phyloP scores from a whole-genome alignment of 257 asterid species.

The Gentiana dahurica region DNA sequence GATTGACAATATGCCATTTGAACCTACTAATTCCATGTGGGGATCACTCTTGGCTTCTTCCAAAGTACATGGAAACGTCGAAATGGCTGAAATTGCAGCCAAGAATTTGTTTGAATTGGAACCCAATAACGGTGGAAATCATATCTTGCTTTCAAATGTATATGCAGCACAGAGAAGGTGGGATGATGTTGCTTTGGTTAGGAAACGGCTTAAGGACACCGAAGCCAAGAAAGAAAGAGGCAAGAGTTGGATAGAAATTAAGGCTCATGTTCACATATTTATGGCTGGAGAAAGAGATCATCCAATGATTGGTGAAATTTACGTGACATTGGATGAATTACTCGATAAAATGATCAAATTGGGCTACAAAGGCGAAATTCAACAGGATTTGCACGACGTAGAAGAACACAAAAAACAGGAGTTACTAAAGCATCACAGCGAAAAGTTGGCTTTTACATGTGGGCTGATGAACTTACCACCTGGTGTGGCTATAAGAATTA shows the following conservation, averaged over 20 bases:
- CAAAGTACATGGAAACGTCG: slow-evolving; percentile 56
- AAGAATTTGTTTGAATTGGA: slow-evolving; percentile 60
- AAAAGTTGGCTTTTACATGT: slow-evolving; percentile 73
- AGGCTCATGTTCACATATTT: slow-evolving; percentile 59
- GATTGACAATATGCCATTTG: slow-evolving; percentile 65
- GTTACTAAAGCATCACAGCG: slow-evolving; percentile 72
- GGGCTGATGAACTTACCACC: slow-evolving; percentile 69
- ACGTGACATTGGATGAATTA: slow-evolving; percentile 43
- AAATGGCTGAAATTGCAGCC: slow-evolving; percentile 74
- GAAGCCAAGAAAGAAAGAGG: slow-evolving; percentile 84
- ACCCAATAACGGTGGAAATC: slow-evolving; percentile 83
- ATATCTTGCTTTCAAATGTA: slow-evolving; percentile 66
- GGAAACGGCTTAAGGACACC: slow-evolving; percentile 52
- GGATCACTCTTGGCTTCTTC: slow-evolving; percentile 86
- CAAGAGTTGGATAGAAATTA: slow-evolving; percentile 81
- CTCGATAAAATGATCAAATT: slow-evolving; percentile 43
- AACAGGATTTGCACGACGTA: slow-evolving; percentile 76
- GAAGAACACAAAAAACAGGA: slow-evolving; percentile 57
- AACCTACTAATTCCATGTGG: slow-evolving; percentile 82
- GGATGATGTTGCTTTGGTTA: slow-evolving; percentile 64
- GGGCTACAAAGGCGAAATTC: slow-evolving; percentile 59
- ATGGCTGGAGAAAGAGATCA: slow-evolving; percentile 75
- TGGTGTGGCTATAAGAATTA: slow-evolving; percentile 61
- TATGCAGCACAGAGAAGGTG: slow-evolving; percentile 73
- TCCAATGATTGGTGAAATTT: slow-evolving; percentile 54